Evolutionary conservation across 2,329 filamentous ascomycete species (phyloP).

Genomic region (Aspergillus candidus): DNA sequence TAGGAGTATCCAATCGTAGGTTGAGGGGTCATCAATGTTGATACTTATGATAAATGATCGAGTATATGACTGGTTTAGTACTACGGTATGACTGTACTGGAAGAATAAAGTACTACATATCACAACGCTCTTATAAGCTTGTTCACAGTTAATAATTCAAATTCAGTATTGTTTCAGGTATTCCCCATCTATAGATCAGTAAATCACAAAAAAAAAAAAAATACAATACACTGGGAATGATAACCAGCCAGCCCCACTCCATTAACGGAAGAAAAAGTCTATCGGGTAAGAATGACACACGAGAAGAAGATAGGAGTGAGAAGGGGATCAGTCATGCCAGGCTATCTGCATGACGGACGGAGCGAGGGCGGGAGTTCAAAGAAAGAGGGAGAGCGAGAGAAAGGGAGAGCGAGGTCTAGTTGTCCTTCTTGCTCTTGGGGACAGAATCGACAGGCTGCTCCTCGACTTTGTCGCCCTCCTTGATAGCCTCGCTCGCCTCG

Average conservation of each 20-base stretch:
- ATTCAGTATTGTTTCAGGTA: no score
- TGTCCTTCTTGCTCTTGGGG: slow-evolving; percentile 18
- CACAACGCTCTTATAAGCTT: no score
- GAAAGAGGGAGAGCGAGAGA: slow-evolving; percentile 2
- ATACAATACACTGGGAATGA: no score
- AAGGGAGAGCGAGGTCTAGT: slow-evolving; percentile 7
- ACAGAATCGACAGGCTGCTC: slow-evolving; percentile 18
- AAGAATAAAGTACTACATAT: no score
- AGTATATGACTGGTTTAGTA: no score
- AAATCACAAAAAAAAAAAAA: no score
- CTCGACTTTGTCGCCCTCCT: slow-evolving; percentile 34
- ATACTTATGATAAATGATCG: no score
- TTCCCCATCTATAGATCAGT: no score
- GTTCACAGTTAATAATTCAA: no score
- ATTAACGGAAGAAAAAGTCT: slow-evolving; percentile 9
- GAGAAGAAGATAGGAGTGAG: not conserved
- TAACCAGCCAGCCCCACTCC: not conserved
- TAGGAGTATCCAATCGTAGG: no score
- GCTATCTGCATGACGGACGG: not conserved
- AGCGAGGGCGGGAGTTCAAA: slow-evolving; percentile 4
- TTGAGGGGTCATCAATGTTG: no score
- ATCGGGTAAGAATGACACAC: slow-evolving; percentile 11
- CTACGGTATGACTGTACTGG: no score
- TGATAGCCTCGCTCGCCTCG: slow-evolving; percentile 40
- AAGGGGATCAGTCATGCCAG: not conserved